Base-by-base conservation (phyloP, 2,329 filamentous ascomycete genomes). In the Colletotrichum destructivum region DNA sequence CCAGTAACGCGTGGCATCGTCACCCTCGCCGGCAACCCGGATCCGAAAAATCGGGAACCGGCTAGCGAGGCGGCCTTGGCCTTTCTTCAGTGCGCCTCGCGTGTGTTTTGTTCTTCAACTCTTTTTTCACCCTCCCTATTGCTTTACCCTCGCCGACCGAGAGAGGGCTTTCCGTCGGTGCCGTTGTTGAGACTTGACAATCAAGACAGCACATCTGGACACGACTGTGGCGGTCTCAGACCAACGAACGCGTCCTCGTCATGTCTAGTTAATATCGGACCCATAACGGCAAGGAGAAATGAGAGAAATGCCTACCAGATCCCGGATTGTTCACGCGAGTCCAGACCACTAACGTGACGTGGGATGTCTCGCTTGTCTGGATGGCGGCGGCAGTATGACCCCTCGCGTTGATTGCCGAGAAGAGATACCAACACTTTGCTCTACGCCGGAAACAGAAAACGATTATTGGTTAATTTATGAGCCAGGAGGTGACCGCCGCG, bases 401-500 rank as follows among this genome's bases (percentile, higher is more conserved):
- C 21, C n/a, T n/a, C 49, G 16, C n/a, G 54, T 21, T 26, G 26
- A 7, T 15, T 23, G 31, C 21, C 31, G 15, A 23, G 13, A n/a
- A 40, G n/a, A 40, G 16, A 38, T 5, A 8, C n/a, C 13, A 40
- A 42, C 11, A 16, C 23, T 9, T 42, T 23, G 18, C n/a, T 23
- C 7, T 15, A 44, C 4, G 52, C 8, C 5, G 16, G 40, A 40
- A 15, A 11, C 12, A 38, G n/a, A 23, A 16, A 12, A 56, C 1
- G 12, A 12, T 13, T 35, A 18, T 31, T 12, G 18, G 35, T n/a
- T 13, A 11, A 21, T 12, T 35, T 56, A n/a, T 4, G 46, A 26
- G 23, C 38, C 13, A 49, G 40, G 31, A 61, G 55, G 62, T 40
- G 61, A 55, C 62, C 38, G 38, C 12, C 60, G 60, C 55, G 68